Base-by-base conservation (phyloP, 2,329 filamentous ascomycete genomes). In the Daldinia sp. region DNA sequence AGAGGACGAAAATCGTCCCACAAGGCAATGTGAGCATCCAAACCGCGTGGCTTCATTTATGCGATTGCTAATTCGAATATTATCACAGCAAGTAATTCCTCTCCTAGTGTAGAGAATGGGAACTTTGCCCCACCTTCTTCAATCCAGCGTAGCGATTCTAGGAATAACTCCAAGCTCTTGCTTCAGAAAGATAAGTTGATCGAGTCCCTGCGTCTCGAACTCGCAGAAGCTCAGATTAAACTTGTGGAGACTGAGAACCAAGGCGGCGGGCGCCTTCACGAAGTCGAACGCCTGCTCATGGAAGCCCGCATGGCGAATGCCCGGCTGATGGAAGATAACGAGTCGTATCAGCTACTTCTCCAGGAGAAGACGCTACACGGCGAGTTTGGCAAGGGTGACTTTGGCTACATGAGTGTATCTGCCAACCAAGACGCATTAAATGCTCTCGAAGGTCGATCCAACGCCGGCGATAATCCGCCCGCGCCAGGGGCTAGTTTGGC, bases 171-270 rank as follows among this genome's bases (percentile, higher is more conserved):
- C 13, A 97, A 95, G 80, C 85, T 97, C 59, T 87, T 98, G 57
- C 86, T 97, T 74, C 94, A 98, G 79, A 99, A 98, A 80, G 96
- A 99, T 81, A 96, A 97, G 82, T 85, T 98, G 66, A 98, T 99
- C 74, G 95, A 98, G 79, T 93, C 92, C 10, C 85, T 99, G 69
- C 89, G 95, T 63, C 87, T 98, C 28, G 96, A 99, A 79, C 87
- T 99, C 55, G 95, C 96, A 48, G 96, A 98, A 80, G 91, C 93
- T 23, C 94, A 98, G 80, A 97, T 98, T 82, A 98, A 97, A 81
- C 86, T 98, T 28, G 92, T 97, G 30, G 95, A 98, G 80, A 90
- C 96, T 61, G 94, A 98, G 81, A 97, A 98, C 79, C 90, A 92
- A 80, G 95, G 94, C 59, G 95, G 94, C 60, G 94, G 93, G 51